phyloP scores from a whole-genome alignment of 257 asterid species.

The Linderniella brevidens region DNA sequence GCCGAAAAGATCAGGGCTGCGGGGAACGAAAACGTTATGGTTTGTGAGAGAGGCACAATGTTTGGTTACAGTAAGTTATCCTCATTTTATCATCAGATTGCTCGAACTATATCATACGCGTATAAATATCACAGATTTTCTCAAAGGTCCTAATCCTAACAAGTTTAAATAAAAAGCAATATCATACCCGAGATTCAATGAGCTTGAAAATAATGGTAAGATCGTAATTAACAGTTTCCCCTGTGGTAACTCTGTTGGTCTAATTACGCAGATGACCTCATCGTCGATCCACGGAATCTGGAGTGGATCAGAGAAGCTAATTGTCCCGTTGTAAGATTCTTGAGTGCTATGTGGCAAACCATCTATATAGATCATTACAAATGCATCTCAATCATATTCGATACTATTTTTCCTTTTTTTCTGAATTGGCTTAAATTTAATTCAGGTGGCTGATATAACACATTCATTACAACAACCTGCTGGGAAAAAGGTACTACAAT shows the following conservation, averaged over 20 bases:
- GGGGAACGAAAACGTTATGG: constrained; percentile 95
- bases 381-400: not conserved
- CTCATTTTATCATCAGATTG: not conserved
- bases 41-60: constrained; percentile 99
- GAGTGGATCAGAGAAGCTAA: constrained; percentile 96
- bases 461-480: constrained; percentile 98
- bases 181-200: not conserved
- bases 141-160: too few relatives aligned
- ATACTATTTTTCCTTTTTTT: constrained; percentile 7
- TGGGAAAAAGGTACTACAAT: constrained; percentile 62
- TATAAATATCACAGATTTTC: too few relatives aligned
- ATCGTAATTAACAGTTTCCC: too few relatives aligned
- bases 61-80: constrained; percentile 76
- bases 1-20: constrained; percentile 89
- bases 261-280: constrained; percentile 71
- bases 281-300: constrained; percentile 94
- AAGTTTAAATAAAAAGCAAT: too few relatives aligned
- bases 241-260: constrained; percentile 1
- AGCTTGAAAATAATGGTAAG: not conserved
- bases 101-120: too few relatives aligned
- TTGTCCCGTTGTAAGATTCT: constrained; percentile 70
- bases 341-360: not conserved
- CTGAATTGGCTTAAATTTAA: too few relatives aligned
- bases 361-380: not conserved
- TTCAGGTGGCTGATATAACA: constrained; percentile 88